Percentiles rank a stretch among this genome's conserved stretches.
Conservation (phyloP, 495 filamentous ascomycete genomes). For the Achaetomiella virescens region DNA sequence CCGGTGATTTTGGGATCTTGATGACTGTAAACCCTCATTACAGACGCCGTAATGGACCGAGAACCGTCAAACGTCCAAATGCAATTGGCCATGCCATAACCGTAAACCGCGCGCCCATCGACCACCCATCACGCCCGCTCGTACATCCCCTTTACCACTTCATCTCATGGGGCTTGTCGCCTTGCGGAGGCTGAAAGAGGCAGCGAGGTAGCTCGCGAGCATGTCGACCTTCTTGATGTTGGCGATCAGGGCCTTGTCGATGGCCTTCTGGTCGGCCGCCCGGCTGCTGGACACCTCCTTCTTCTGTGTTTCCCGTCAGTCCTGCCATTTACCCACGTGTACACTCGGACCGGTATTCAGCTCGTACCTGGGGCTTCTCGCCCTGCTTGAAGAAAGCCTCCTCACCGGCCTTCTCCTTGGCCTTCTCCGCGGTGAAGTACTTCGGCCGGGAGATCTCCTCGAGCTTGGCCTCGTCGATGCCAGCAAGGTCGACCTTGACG, state of each 20-base stretch:
- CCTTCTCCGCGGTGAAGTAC: slow-evolving; percentile 96
- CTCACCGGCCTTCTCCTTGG: slow-evolving; percentile 79
- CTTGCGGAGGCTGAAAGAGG: slow-evolving; percentile 92
- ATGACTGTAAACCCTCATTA: slow-evolving; percentile 54
- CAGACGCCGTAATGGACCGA: slow-evolving; percentile 54
- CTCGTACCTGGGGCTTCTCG: slow-evolving; percentile 88
- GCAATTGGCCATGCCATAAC: slow-evolving; percentile 50
- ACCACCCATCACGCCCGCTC: slow-evolving; percentile 28
- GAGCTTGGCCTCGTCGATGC: slow-evolving; percentile 73
- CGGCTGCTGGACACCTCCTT: slow-evolving; percentile 85
- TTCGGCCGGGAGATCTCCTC: slow-evolving; percentile 76
- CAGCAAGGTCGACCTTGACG: slow-evolving; percentile 75
- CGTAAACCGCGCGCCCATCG: slow-evolving; percentile 37
- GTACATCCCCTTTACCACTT: slow-evolving; percentile 56
- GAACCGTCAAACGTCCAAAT: slow-evolving; percentile 52
- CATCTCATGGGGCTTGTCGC: slow-evolving; percentile 98
- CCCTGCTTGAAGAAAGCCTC: slow-evolving; percentile 99
- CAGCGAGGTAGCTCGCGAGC: slow-evolving; percentile 81
- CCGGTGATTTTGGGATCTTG: slow-evolving; percentile 37
- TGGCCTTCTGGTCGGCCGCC: slow-evolving; percentile 91
- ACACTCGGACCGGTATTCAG: neutral
- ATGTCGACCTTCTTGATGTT: slow-evolving; percentile 93
- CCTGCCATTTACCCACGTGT: neutral
- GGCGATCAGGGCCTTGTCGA: slow-evolving; percentile 87
- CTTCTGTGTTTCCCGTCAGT: slow-evolving; percentile 62